phyloP scores from a whole-genome alignment of 257 asterid genomes.

The Cinchona pubescens region DNA sequence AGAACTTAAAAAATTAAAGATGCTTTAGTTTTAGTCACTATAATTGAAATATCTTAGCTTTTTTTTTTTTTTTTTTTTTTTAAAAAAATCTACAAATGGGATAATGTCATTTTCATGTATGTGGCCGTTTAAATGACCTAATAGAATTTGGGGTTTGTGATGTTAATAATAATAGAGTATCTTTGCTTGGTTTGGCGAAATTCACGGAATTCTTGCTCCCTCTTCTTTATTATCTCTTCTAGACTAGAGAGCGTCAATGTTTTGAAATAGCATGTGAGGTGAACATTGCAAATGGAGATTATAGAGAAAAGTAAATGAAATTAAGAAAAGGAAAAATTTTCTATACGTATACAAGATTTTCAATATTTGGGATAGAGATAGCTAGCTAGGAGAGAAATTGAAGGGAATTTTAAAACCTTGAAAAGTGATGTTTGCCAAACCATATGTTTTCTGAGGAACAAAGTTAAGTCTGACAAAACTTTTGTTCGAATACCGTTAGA shows the following conservation, averaged over 20 bases:
- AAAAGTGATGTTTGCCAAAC: conserved; percentile 41
- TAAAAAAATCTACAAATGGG: conserved; percentile 28
- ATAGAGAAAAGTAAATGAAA: neutral
- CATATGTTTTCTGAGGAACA: conserved; percentile 14
- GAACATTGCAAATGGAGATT: neutral
- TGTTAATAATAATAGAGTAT: conserved; percentile 14
- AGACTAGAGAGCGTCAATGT: neutral
- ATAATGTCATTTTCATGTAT: conserved; percentile 39
- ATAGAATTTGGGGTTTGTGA: conserved; percentile 24
- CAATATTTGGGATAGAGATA: neutral
- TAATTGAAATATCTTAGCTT: conserved; percentile 15
- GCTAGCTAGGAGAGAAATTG: neutral
- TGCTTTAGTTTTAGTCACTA: conserved; percentile 17
- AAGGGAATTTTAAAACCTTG: neutral
- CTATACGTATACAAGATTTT: neutral
- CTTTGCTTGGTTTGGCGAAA: conserved; percentile 43
- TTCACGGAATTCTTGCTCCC: conserved; percentile 41
- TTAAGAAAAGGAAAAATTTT: neutral
- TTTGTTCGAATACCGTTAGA: too few relatives aligned
- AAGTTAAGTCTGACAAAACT: too few relatives aligned
- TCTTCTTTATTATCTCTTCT: neutral
- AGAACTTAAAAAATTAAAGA: conserved; percentile 13
- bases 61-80: too few relatives aligned
- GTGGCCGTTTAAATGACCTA: conserved; percentile 22
- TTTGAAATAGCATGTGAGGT: neutral